Percentiles rank a stretch among this genome's conserved stretches.
phyloP scores from a whole-genome alignment of 202 grass and related monocot genomes.

The Dendrocalamus latiflorus region DNA sequence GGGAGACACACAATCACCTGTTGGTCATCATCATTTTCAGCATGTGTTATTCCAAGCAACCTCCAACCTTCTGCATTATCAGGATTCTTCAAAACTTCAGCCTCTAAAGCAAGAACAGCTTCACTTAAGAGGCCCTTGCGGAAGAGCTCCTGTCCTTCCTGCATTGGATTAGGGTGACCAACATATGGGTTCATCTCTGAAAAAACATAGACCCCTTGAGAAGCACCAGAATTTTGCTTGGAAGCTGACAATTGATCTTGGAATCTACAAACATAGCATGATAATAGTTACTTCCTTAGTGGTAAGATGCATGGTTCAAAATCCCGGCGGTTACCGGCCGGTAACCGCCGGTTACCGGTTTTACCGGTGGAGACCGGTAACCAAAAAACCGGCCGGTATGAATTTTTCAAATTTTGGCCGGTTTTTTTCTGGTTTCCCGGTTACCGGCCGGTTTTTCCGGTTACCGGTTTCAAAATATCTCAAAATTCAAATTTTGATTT shows the following conservation, averaged over 20 bases:
- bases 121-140: conserved; percentile 96
- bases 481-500: too few species aligned
- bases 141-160: conserved; percentile 96
- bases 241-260: conserved; percentile 49
- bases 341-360: too few species aligned
- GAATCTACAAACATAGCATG: conserved; percentile 48
- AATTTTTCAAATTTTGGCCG: too few species aligned
- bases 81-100: conserved; percentile 94
- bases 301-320: too few species aligned
- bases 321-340: too few species aligned
- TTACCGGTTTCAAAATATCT: too few species aligned
- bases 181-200: conserved; percentile 90
- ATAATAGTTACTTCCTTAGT: neutral
- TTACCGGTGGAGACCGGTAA: too few species aligned
- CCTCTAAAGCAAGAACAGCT: conserved; percentile 97
- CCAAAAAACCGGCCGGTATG: too few species aligned
- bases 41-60: conserved; percentile 89
- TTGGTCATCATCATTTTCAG: conserved; percentile 98
- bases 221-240: conserved; percentile 55
- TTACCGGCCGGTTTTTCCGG: too few species aligned
- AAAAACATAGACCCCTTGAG: conserved; percentile 91
- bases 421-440: too few species aligned
- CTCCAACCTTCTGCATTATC: conserved; percentile 96
- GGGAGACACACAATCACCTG: conserved; percentile 50
- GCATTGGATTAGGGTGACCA: conserved; percentile 95